Percentiles rank a stretch among this genome's conserved stretches.
phyloP scores from a whole-genome alignment of 2,329 filamentous ascomycete genomes.

The Leptosphaerulina australis region DNA sequence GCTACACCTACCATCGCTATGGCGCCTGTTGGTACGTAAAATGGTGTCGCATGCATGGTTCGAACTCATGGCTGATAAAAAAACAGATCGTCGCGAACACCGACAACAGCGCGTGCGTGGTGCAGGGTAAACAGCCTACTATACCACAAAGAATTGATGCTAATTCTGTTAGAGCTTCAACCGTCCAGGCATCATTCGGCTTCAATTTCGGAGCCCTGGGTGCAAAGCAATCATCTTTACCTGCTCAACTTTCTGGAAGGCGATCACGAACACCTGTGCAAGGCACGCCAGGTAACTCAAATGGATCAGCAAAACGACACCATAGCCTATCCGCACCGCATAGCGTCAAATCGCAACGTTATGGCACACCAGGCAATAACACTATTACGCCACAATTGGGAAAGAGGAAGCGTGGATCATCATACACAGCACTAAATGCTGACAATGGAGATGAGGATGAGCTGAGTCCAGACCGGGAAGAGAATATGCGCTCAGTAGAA shows the following conservation, averaged over 20 bases:
- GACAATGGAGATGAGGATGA: conserved; percentile 40
- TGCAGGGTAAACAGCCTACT: conserved; percentile 56
- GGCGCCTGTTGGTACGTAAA: conserved; percentile 41
- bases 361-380: conserved; percentile 23
- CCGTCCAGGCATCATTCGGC: conserved; percentile 57
- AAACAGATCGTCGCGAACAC: conserved; percentile 59
- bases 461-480: conserved; percentile 40
- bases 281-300: conserved; percentile 25
- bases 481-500: conserved; percentile 35
- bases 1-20: conserved; percentile 31
- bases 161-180: conserved; percentile 52
- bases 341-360: conserved; percentile 27
- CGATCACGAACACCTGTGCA: conserved; percentile 38
- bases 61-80: conserved; percentile 13
- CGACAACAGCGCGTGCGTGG: conserved; percentile 63
- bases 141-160: conserved; percentile 7
- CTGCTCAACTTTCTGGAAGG: conserved; percentile 31
- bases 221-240: conserved; percentile 38
- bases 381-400: conserved; percentile 40
- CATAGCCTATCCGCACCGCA: conserved; percentile 40
- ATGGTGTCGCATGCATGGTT: not conserved
- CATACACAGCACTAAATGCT: conserved; percentile 20
- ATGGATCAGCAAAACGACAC: conserved; percentile 35
- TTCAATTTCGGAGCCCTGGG: conserved; percentile 46
- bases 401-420: conserved; percentile 43